phyloP scores from a whole-genome alignment of 768 basidiomycete genomes.

The Tulasnella calospora region DNA sequence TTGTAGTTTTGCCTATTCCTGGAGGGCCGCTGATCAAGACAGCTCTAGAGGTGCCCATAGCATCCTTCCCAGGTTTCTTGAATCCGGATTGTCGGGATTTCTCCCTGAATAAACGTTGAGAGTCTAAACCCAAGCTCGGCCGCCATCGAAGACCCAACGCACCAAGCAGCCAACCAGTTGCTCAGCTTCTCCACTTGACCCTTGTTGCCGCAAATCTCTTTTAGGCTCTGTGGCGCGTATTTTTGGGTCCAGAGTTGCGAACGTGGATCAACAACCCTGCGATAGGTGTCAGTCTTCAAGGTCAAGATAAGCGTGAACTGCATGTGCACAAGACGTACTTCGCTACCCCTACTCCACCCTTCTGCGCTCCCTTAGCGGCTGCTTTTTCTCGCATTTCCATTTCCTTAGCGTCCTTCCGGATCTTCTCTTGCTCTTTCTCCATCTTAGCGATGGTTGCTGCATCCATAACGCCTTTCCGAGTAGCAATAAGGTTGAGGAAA shows the following conservation, averaged over 20 bases:
- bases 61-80: slow-evolving; percentile 91
- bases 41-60: slow-evolving; percentile 79
- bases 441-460: slow-evolving; percentile 76
- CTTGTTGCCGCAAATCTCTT: slow-evolving; percentile 96
- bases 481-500: slow-evolving; percentile 77
- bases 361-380: slow-evolving; percentile 40
- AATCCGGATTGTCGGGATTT: slow-evolving; percentile 67
- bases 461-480: slow-evolving; percentile 57
- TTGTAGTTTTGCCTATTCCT: slow-evolving; percentile 96
- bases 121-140: background rate
- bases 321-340: slow-evolving; percentile 30
- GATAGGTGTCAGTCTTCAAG: background rate
- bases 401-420: slow-evolving; percentile 65
- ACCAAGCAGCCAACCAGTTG: slow-evolving; percentile 87
- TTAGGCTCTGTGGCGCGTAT: slow-evolving; percentile 82
- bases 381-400: slow-evolving; percentile 70
- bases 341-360: slow-evolving; percentile 31
- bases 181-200: slow-evolving; percentile 81
- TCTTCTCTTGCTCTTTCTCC: slow-evolving; percentile 73
- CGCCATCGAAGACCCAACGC: slow-evolving; percentile 30
- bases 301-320: background rate
- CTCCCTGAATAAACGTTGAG: slow-evolving; percentile 51
- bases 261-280: slow-evolving; percentile 37
- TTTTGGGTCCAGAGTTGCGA: slow-evolving; percentile 89
- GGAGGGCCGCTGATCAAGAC: slow-evolving; percentile 90